Evolutionary conservation across 1,284 basidiomycete species (phyloP).

Genomic region (Filobasidium uniguttulatum): DNA sequence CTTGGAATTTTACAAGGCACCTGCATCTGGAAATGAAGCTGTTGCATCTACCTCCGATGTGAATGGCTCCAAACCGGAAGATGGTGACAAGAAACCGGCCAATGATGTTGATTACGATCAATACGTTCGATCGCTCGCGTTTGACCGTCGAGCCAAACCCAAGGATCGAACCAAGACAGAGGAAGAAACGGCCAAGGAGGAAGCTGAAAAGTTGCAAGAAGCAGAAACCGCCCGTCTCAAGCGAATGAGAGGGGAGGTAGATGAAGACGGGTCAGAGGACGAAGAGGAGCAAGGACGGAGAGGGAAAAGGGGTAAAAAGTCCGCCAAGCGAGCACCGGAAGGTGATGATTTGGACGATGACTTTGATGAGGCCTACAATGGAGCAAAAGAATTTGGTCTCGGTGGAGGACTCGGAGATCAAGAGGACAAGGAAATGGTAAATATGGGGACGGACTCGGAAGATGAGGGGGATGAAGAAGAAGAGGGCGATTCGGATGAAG

Average conservation of each 20-base stretch:
- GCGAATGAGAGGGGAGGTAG: conserved; percentile 75
- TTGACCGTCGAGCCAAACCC: conserved; percentile 84
- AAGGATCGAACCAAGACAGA: conserved; percentile 95
- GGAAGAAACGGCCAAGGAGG: conserved; percentile 79
- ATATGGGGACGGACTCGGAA: conserved; percentile 20
- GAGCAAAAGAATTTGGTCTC: conserved; percentile 27
- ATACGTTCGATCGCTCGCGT: conserved; percentile 79
- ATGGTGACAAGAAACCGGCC: conserved; percentile 34
- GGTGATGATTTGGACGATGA: conserved; percentile 89
- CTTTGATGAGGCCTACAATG: conserved; percentile 44
- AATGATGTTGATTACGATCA: conserved; percentile 65
- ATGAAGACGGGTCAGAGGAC: conserved; percentile 46
- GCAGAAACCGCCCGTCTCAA: conserved; percentile 66
- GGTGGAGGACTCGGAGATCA: conserved; percentile 39
- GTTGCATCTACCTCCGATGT: neutral
- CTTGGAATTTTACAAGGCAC: conserved; percentile 1
- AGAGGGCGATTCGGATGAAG: conserved; percentile 15
- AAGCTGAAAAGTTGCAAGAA: conserved; percentile 71
- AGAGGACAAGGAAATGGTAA: conserved; percentile 36
- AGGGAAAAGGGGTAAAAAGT: conserved; percentile 35
- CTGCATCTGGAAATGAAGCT: conserved; percentile 1
- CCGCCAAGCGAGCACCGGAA: conserved; percentile 43
- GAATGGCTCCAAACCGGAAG: neutral
- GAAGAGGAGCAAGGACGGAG: conserved; percentile 33
- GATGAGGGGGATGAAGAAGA: conserved; percentile 12